Base-by-base conservation (phyloP, 1,284 basidiomycete species). In the Irpex sp. region DNA sequence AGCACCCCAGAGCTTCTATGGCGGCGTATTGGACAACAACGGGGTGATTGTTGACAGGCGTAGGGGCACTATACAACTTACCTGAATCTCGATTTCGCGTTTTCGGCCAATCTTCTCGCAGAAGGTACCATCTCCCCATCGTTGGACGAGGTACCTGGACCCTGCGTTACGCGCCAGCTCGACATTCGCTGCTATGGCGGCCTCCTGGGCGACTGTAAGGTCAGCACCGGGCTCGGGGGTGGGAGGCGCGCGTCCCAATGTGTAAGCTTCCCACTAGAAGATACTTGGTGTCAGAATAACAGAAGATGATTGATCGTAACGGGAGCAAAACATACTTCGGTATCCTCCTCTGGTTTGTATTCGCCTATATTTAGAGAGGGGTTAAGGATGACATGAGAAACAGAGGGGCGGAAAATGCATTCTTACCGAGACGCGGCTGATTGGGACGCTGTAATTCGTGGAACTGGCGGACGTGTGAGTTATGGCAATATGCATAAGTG, bases 401-500 rank as follows among this genome's bases (percentile, higher is more conserved):
- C 17, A 56, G 19, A 65, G 64, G 66, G 67, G 59, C 63, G 71
- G 70, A 68, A 62, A 56, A 60, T 65, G 58, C 68, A 57, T 64
- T 72, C 74, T 78, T 77, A 89, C 90, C 89, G 76, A 86, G 79
- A 67, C 83, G 80, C 69, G 87, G 85, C 60, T 86, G 80, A 67
- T 87, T 86, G 60, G 84, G 67, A 68, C 79, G 81, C 61, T 75
- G 68, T 63, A 82, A 79, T 77, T 93, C 92, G 72, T 90, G 89
- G 80, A 97, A 97, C 77, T 97, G 94, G 62, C 93, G 87, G 66
- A 95, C 91, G 77, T 94, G 87, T 64, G 87, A 84, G 77, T 93
- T 91, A 77, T 96, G 94, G 79, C 95, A 97, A 77, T 97, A 97
- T 64, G 93, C 90, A 77, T 97, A 97, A 51, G 95, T 97, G 79